phyloP scores from a whole-genome alignment of 78 protist genomes.

The Dictyostelium citrinum region DNA sequence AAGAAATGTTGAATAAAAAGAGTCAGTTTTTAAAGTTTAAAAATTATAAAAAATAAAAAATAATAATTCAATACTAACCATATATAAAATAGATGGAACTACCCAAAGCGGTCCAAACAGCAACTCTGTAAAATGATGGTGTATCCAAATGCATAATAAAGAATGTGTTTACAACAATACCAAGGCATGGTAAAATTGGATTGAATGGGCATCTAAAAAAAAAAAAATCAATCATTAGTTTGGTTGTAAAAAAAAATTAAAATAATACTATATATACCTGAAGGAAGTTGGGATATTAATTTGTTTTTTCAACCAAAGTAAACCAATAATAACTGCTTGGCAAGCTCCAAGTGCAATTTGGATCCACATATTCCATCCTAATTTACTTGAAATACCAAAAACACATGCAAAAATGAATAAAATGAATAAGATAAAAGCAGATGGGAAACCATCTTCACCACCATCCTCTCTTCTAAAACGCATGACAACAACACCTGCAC shows the following conservation, averaged over 20 bases:
- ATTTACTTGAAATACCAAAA: slow-evolving; percentile 24
- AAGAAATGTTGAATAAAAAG: not conserved
- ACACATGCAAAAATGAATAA: slow-evolving; percentile 15
- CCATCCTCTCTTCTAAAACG: slow-evolving; percentile 34
- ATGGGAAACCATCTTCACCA: not conserved
- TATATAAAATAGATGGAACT: slow-evolving; percentile 59
- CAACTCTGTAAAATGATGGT: slow-evolving; percentile 34
- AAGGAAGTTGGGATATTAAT: slow-evolving; percentile 6
- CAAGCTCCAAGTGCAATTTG: not conserved
- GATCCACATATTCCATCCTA: not conserved
- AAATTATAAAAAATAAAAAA: not conserved
- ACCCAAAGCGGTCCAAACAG: slow-evolving; percentile 70
- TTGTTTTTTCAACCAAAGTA: slow-evolving; percentile 6
- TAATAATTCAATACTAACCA: not conserved
- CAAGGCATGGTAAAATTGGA: slow-evolving; percentile 71
- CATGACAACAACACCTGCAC: slow-evolving; percentile 74
- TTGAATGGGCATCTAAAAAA: slow-evolving; percentile 41
- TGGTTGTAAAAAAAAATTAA: not conserved
- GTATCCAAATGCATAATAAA: slow-evolving; percentile 53
- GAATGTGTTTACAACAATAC: slow-evolving; percentile 65
- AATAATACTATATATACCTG: not conserved
- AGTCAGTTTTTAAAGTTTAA: not conserved
- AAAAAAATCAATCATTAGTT: not conserved
- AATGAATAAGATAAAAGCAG: not conserved
- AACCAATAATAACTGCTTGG: not conserved